Evolutionary conservation across 768 basidiomycete genomes (phyloP).

Genomic region (Boletus vermiculosoides): DNA sequence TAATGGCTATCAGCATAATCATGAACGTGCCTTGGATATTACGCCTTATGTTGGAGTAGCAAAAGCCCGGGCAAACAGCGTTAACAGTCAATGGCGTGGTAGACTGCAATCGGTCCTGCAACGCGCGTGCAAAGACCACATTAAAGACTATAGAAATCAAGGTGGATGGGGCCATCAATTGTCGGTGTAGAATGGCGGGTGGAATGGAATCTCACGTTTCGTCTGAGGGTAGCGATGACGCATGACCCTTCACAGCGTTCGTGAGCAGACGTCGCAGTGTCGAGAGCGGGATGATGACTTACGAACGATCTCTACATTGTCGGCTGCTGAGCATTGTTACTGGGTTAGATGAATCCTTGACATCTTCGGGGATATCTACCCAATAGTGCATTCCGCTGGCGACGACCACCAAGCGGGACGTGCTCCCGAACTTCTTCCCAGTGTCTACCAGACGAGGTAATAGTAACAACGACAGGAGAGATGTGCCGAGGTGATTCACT

Average conservation of each 20-base stretch:
- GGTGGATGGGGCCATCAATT: background rate
- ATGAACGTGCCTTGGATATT: background rate
- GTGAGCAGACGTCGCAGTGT: background rate
- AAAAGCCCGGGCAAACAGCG: constrained; percentile 32
- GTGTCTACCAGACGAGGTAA: constrained; percentile 32
- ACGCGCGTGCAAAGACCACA: constrained; percentile 30
- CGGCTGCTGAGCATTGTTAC: constrained; percentile 27
- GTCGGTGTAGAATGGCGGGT: background rate
- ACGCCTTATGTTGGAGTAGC: constrained; percentile 27
- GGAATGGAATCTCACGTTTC: constrained; percentile 24
- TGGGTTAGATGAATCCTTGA: constrained; percentile 20
- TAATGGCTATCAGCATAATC: background rate
- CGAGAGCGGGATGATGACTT: background rate
- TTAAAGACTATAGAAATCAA: too few relatives aligned
- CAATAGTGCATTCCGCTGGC: constrained; percentile 30
- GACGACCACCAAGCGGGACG: constrained; percentile 32
- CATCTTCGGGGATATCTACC: constrained; percentile 17
- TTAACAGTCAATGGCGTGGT: constrained; percentile 24
- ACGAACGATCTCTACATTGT: constrained; percentile 22
- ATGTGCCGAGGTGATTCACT: constrained; percentile 35
- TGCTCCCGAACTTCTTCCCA: constrained; percentile 20
- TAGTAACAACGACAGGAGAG: constrained; percentile 33
- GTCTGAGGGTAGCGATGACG: constrained; percentile 20
- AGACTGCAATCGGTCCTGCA: constrained; percentile 23
- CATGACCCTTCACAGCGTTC: constrained; percentile 11